Evolutionary conservation across 441 rosid genomes (phyloP), one percentile per base, ranked within the genome.

Genomic region (Macaranga tanarius): DNA sequence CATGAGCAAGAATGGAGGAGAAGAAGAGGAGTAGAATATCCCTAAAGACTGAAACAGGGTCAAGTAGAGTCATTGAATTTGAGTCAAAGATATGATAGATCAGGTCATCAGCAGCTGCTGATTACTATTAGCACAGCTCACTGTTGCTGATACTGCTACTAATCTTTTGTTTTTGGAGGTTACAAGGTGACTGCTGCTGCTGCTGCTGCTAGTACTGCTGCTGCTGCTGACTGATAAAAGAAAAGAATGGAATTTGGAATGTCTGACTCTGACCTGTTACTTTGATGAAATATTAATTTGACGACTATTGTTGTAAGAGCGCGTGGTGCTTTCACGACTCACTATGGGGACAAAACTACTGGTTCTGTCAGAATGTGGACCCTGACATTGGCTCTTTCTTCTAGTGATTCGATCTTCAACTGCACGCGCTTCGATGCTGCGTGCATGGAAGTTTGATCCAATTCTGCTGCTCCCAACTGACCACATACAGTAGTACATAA

Each of bases 311-410:
- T 4, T 12, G 54, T 48, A 52, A 61, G 71, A 22, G 79, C 73
- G 76, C 76, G 84, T 79, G 78, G n/a, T 6, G 3, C 42, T 60
- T 70, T 69, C 79, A 75, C 76, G 70, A 73, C 45, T 71, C 72
- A 77, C 84, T 67, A 86, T 67, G 77, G 77, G 67, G 84, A 75
- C 86, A 82, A 81, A 79, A 67, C 54, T 44, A 74, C 72, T 72
- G 84, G 84, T 56, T 80, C 72, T 80, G 85, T 79, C 84, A 79
- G 83, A 67, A 34, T 63, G 73, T 80, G 81, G 87, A 62, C 76
- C 82, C 81, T 60, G 72, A 71, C 69, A 62, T 2, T 50, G 63
- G 73, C 70, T 15, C 77, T 58, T 16, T 40, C 59, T 70, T 74
- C 65, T 28, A 65, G 71, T 76, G 70, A 76, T 75, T 65, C 62